A percentile compares a stretch with the other conserved stretches of the same genome.
Conservation (phyloP, 2,329 filamentous ascomycete genomes). For the Penicillium sp. region DNA sequence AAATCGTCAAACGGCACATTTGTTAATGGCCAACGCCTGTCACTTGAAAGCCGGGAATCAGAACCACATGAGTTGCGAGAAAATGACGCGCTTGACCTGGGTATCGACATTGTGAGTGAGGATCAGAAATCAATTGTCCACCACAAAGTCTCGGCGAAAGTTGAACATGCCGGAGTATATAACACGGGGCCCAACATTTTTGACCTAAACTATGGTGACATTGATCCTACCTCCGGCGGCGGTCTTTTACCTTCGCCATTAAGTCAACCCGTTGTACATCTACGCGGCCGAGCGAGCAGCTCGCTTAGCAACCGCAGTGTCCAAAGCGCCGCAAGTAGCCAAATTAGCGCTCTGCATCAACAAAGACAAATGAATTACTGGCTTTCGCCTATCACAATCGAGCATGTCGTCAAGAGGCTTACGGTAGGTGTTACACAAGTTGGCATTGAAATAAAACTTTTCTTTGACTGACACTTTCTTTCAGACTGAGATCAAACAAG, state of each 20-base stretch:
- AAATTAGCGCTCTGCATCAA: slow-evolving; percentile 59
- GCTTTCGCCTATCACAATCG: slow-evolving; percentile 84
- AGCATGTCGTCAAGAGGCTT: slow-evolving; percentile 86
- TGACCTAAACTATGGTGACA: slow-evolving; percentile 87
- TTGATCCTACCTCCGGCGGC: slow-evolving; percentile 72
- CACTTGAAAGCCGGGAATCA: slow-evolving; percentile 91
- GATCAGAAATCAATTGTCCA: slow-evolving; percentile 98
- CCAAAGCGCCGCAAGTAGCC: slow-evolving; percentile 53
- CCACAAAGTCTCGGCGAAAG: slow-evolving; percentile 94
- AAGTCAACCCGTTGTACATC: slow-evolving; percentile 60
- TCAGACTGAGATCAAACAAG: slow-evolving; percentile 84
- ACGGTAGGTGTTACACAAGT: slow-evolving; percentile 52
- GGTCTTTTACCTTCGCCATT: slow-evolving; percentile 67
- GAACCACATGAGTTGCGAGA: slow-evolving; percentile 91
- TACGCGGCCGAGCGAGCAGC: slow-evolving; percentile 66
- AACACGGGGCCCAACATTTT: slow-evolving; percentile 67
- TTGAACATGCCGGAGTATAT: slow-evolving; percentile 88
- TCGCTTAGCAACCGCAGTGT: slow-evolving; percentile 59
- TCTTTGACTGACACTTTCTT: slow-evolving; percentile 11
- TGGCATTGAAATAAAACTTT: slow-evolving; percentile 18
- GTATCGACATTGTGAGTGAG: slow-evolving; percentile 97
- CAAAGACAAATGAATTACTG: slow-evolving; percentile 77
- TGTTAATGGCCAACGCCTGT: slow-evolving; percentile 86
- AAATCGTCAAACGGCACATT: slow-evolving; percentile 99
- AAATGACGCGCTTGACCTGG: slow-evolving; percentile 86